Evolutionary conservation across 352 stramenopile species (phyloP), one percentile per base, ranked within the genome.

Genomic region (Blastocystis hominis): DNA sequence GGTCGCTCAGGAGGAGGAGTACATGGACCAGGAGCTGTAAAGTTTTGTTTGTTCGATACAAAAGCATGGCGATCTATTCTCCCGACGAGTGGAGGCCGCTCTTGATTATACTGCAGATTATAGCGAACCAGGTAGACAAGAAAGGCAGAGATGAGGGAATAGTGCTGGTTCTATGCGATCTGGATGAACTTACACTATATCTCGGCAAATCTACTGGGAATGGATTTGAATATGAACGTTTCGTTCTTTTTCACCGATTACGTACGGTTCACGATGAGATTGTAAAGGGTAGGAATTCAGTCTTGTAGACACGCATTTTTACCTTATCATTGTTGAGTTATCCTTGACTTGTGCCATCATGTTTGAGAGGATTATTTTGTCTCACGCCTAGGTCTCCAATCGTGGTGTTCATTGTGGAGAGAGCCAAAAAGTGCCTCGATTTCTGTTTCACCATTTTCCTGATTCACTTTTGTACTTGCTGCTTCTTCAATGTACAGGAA

Each of bases 1-100:
- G 90, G 96, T 99, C 86, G 97, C 94, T 38, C 95, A 95, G n/a
- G 96, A 99, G 91, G 98, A 95, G 34, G 94, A 95, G 72, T 84
- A 84, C 38, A 84, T 84, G 72, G 72, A 84, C 3, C 72, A 84
- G 72, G 72, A 84, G 72, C 17, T 84, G 2, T 84, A 47, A 42
- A 17, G 2, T 30, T 77, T 54, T 77, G 66, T 77, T 77, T 55
- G 10, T 72, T 72, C 38, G 6, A 47, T 44, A 7, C 54, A 44
- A 13, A n/a, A 53, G 36, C 30, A 84, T 84, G 72, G 72, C 72
- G 40, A 64, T 84, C 44, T 84, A 84, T 66, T 53, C 72, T 2
- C 53, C 54, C 3, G 72, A 84, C 36, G 72, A 84, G 40, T 84
- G 72, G 72, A 84, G 54, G n/a, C 72, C 72, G 2, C 47, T 84